Evolutionary conservation across 345 rosid genomes (phyloP).

Genomic region (Moringa oleifera): DNA sequence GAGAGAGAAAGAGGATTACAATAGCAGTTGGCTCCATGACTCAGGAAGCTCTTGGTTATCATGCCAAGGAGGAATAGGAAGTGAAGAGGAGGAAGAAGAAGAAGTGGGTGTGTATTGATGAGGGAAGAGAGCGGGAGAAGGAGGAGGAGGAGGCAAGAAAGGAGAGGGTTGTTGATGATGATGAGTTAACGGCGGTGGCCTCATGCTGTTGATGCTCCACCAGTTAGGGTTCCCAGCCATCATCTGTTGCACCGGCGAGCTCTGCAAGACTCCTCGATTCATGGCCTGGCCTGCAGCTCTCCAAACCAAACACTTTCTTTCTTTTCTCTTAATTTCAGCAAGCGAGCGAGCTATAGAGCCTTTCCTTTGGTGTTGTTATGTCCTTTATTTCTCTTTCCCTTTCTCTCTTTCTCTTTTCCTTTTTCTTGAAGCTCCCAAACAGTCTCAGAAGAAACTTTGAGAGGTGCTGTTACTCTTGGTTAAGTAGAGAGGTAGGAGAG

Average conservation of each 20-base stretch:
- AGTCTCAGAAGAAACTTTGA: constrained; percentile 44
- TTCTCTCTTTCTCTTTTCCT: constrained; percentile 16
- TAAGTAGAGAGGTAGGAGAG: constrained; percentile 33
- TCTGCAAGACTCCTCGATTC: constrained; percentile 72
- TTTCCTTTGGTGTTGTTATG: too few species aligned
- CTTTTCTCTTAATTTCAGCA: too few species aligned
- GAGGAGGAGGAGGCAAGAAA: constrained; percentile 30
- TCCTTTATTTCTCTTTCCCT: constrained; percentile 11
- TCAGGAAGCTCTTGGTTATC: constrained; percentile 71
- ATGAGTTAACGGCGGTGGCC: constrained; percentile 43
- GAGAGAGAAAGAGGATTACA: constrained; percentile 37
- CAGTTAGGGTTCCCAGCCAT: constrained; percentile 81
- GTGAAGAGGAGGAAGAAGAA: constrained; percentile 50
- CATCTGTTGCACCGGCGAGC: constrained; percentile 77
- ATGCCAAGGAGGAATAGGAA: constrained; percentile 48
- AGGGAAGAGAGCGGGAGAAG: constrained; percentile 33
- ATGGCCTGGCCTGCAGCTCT: constrained; percentile 26
- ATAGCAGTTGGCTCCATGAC: constrained; percentile 82
- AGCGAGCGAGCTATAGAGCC: not conserved
- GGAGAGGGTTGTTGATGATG: constrained; percentile 37
- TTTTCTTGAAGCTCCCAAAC: constrained; percentile 32
- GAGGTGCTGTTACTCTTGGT: constrained; percentile 33
- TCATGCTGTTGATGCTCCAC: constrained; percentile 64
- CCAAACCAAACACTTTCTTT: not conserved
- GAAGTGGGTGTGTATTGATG: constrained; percentile 43